These are phyloP conservation scores for Yamadazyma scolyti DNA, from an alignment of 805 yeast species.

Conservation along the genomic window DNA sequence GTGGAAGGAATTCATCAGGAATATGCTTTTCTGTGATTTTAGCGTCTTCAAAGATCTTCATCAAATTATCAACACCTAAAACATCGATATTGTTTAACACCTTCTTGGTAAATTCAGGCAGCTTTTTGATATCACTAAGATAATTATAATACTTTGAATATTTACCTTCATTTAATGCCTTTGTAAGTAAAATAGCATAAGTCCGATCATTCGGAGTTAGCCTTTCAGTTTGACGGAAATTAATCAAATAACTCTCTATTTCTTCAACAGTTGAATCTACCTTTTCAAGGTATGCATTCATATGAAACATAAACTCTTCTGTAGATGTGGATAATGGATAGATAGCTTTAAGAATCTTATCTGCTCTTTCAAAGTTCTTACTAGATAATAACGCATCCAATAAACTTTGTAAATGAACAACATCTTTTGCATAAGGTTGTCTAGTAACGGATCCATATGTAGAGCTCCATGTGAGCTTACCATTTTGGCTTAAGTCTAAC, in stretches of 20 bases:
- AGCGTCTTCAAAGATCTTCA: constrained; percentile 23
- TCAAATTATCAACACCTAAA: constrained; percentile 46
- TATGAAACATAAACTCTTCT: constrained; percentile 56
- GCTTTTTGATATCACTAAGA: constrained; percentile 9
- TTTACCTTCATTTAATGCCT: constrained; percentile 18
- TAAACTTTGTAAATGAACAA: constrained; percentile 68
- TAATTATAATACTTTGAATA: constrained; percentile 10
- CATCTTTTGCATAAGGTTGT: constrained; percentile 50
- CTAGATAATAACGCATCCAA: constrained; percentile 74
- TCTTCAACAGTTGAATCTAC: constrained; percentile 39
- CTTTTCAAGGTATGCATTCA: constrained; percentile 58
- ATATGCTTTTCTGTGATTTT: constrained; percentile 24
- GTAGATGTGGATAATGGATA: constrained; percentile 41
- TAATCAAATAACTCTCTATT: constrained; percentile 39
- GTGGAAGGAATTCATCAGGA: constrained; percentile 29
- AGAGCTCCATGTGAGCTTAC: constrained; percentile 31
- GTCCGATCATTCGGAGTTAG: constrained; percentile 51
- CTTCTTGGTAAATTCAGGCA: constrained; percentile 10
- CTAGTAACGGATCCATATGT: constrained; percentile 38
- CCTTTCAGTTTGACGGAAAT: constrained; percentile 19
- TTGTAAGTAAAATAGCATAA: constrained; percentile 54
- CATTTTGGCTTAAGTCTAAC: not conserved
- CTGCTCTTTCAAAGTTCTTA: constrained; percentile 66
- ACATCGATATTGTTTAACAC: constrained; percentile 49
- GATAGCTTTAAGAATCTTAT: constrained; percentile 59